Evolutionary conservation across 2,329 filamentous ascomycete species (phyloP), one percentile per base, ranked within the genome.

Genomic region (Niveomyces coronatus): DNA sequence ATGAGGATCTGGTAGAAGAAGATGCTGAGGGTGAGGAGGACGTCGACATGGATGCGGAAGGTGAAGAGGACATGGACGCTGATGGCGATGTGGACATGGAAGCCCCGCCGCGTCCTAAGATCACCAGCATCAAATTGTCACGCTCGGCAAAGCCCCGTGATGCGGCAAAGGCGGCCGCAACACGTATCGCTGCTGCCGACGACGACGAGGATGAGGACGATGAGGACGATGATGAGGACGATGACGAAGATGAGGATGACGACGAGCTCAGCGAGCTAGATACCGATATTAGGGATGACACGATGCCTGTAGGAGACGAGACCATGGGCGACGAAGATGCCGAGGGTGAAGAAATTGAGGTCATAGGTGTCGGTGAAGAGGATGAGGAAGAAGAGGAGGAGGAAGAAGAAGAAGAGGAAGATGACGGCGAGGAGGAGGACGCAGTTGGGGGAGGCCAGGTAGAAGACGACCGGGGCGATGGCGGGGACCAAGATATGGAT

Each of bases 261-360:
- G 71, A 73, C 28, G 70, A 74, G 45, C 63, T 75, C 4, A 75
- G 70, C 45, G 71, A 75, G 28, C 60, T 71, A 9, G 39, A 37
- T 17, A 41, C 33, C 18, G 39, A 41, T 14, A 13, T 41, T 6
- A 33, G 27, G 5, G 59, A 49, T 8, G 68, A 44, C 34, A 37
- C 39, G 3, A 31, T 42, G 35, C 58, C 54, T 5, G 52, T 61
- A 58, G 48, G 62, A 7, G 57, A 70, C 37, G 67, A 68, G 40
- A 67, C 65, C 6, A 63, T 68, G 46, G 60, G 55, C 9, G 62
- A 62, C 13, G 65, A 68, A 26, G 68, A 70, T 34, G 68, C 67
- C 4, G 67, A 63, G 17, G 60, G 60, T 9, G 61, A 55, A 3
- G 64, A 61, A 28, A 65, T 64, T 14, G 58, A 53, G 7, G 65